A percentile compares a stretch with the other conserved stretches of the same genome.
Evolutionary conservation across 176 grass and related monocot genomes (phyloP).

Genomic region (Bolboschoenus planiculmis): DNA sequence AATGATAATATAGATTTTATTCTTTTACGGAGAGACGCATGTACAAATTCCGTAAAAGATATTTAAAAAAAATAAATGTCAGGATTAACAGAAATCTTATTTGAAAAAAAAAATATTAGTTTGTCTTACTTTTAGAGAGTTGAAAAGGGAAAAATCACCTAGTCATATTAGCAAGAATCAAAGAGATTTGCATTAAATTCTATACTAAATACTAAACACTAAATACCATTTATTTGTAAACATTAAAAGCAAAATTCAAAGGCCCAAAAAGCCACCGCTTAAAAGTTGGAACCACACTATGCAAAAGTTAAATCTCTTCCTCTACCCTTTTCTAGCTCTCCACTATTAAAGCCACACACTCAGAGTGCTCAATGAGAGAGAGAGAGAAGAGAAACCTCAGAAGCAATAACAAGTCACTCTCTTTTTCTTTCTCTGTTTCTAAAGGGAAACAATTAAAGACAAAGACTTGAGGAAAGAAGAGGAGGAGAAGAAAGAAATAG

Average conservation of each 20-base stretch:
- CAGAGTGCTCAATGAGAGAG: neutral
- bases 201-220: neutral
- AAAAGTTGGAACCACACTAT: neutral
- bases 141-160: neutral
- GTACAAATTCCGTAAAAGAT: too few relatives aligned
- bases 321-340: neutral
- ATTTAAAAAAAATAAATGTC: too few relatives aligned
- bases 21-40: too few relatives aligned
- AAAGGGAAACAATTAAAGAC: neutral
- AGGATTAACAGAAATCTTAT: too few relatives aligned
- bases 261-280: neutral
- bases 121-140: neutral
- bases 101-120: too few relatives aligned
- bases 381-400: neutral
- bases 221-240: neutral
- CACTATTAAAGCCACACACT: constrained; percentile 22
- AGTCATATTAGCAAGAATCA: neutral
- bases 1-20: too few relatives aligned
- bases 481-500: neutral
- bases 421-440: neutral
- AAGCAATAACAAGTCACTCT: neutral
- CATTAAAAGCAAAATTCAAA: neutral
- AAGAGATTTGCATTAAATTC: neutral
- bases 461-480: neutral
- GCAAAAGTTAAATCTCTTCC: neutral